These are phyloP conservation scores for Talaromyces thailandensis DNA, from an alignment of 495 filamentous ascomycete genomes.

Conservation along the genomic window DNA sequence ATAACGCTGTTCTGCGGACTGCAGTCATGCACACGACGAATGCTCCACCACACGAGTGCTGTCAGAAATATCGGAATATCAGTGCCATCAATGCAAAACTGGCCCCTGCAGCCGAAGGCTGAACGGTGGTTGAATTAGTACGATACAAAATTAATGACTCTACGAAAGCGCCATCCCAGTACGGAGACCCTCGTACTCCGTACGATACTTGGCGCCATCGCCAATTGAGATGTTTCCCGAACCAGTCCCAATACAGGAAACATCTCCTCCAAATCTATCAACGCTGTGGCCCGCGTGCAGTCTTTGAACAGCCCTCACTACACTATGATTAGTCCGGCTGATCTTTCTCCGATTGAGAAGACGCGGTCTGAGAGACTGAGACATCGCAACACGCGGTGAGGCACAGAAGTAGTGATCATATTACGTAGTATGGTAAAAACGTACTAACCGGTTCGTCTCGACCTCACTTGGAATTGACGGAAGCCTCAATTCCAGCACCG, in stretches of 20 bases:
- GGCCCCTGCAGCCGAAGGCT: not conserved
- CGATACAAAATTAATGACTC: not conserved
- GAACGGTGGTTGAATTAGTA: not conserved
- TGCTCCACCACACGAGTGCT: not conserved
- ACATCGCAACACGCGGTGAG: not conserved
- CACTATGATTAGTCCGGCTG: not conserved
- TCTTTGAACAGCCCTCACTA: not conserved
- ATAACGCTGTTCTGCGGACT: not conserved
- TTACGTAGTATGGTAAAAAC: not conserved
- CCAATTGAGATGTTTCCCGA: not conserved
- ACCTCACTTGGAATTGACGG: not conserved
- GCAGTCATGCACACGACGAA: not conserved
- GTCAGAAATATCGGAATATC: not conserved
- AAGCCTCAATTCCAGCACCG: not conserved
- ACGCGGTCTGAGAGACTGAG: not conserved
- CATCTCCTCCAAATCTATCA: not conserved
- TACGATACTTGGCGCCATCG: not conserved
- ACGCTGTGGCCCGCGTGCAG: not conserved
- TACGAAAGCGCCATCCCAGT: not conserved
- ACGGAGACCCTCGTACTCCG: not conserved
- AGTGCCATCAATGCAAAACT: not conserved
- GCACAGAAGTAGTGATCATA: not conserved
- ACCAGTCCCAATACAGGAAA: not conserved
- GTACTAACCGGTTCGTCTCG: not conserved
- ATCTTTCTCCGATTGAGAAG: not conserved